Base-by-base conservation (phyloP, 768 basidiomycete genomes). In the Paxillus involutus region DNA sequence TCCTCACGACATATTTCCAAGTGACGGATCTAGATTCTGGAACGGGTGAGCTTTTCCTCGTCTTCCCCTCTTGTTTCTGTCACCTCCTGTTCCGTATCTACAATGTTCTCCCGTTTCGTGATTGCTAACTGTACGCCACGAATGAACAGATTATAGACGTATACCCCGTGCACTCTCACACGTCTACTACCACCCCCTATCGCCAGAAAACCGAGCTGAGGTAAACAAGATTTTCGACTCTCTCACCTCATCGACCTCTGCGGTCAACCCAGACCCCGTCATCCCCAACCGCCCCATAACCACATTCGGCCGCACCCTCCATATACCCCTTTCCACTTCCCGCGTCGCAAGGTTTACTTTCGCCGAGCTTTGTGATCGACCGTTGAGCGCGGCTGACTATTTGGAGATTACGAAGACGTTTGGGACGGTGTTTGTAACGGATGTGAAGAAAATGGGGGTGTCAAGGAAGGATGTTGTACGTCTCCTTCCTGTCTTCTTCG, bases 21-120 rank as follows among this genome's bases (percentile, higher is more conserved):
- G 87, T 98, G 13, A 91, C 89, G 0, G 94, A 98, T 71, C 81
- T 99, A 24, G 88, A 98, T 71, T 98, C 95, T n/a, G 91, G 88
- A 36, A 97, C 93, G 52, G 94, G 94, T 89, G 44, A 43, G 43
- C 47, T 54, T 78, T 65, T 32, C 14, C 21, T 6, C 3, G 16
- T n/a, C 17, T 24, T 44, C 30, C 6, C 29, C 35, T 39, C 14
- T 48, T 51, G 33, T 47, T 24, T 14, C 46, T 14, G 49, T 40
- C 54, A 53, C 42, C 10, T 51, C 33, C n/a, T 16, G 7, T 32
- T 8, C 2, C 32, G 32, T 32, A 6, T 26, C 26, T 26, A 14
- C 35, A 9, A 33, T 33, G 10, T 33, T 33, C 32, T 12, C 35
- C n/a, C 13, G 21, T 21, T 21, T 21, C 21, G 21, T 21, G 1